Conservation (phyloP, 768 basidiomycete genomes). For the Tephrocybe rancida region DNA sequence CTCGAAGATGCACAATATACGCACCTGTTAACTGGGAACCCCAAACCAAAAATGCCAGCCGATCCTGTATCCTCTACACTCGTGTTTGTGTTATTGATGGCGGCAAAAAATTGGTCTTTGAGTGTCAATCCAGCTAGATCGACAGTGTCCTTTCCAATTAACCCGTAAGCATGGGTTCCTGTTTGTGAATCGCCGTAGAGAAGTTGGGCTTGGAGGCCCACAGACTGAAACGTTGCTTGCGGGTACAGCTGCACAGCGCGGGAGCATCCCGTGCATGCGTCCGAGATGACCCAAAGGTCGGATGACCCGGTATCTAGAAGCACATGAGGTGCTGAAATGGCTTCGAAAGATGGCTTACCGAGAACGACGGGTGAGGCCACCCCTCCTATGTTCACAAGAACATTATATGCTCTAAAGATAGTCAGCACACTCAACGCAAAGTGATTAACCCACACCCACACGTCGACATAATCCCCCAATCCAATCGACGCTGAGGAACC, state of each 20-base stretch:
- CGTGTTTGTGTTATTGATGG: slow-evolving; percentile 71
- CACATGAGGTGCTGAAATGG: not conserved
- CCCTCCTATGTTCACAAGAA: slow-evolving; percentile 58
- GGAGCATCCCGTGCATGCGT: slow-evolving; percentile 48
- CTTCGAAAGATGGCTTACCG: slow-evolving; percentile 39
- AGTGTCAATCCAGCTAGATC: slow-evolving; percentile 54
- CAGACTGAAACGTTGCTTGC: slow-evolving; percentile 47
- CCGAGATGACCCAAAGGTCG: slow-evolving; percentile 74
- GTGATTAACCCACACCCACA: slow-evolving; percentile 42
- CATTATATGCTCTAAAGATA: slow-evolving; percentile 58
- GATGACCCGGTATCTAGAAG: slow-evolving; percentile 73
- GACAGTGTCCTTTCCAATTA: slow-evolving; percentile 61
- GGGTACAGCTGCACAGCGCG: slow-evolving; percentile 49
- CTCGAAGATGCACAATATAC: not conserved
- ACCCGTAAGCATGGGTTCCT: slow-evolving; percentile 67
- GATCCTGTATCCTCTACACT: slow-evolving; percentile 56
- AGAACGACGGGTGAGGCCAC: slow-evolving; percentile 57
- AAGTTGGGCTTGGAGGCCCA: slow-evolving; percentile 48
- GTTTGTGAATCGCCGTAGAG: slow-evolving; percentile 74
- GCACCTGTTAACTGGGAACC: slow-evolving; percentile 75
- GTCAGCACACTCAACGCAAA: not conserved
- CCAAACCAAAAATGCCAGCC: slow-evolving; percentile 73
- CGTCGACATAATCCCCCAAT: slow-evolving; percentile 62
- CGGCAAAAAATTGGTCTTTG: slow-evolving; percentile 59
- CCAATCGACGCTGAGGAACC: slow-evolving; percentile 47